A percentile compares a stretch with the other conserved stretches of the same genome.
phyloP scores from a whole-genome alignment of 2,329 filamentous ascomycete species.

The Fusarium sp. region DNA sequence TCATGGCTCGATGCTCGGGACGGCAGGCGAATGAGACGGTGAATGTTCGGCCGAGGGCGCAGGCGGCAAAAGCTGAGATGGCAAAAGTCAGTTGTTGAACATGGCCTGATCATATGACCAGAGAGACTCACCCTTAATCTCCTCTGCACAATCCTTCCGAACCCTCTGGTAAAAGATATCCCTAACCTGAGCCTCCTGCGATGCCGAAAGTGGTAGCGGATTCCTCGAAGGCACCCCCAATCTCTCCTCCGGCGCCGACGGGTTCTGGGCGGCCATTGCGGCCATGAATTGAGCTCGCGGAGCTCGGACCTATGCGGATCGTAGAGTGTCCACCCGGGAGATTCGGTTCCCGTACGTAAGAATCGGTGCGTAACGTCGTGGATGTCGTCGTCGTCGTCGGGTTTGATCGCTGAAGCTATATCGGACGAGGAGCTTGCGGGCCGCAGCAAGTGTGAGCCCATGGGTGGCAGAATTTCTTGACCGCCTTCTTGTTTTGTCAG shows the following conservation, averaged over 20 bases:
- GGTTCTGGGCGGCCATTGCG: conserved; percentile 50
- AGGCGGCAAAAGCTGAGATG: conserved; percentile 84
- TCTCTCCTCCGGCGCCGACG: conserved; percentile 51
- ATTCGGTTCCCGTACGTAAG: neutral
- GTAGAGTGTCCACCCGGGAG: neutral
- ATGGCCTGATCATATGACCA: conserved; percentile 10
- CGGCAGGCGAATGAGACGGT: conserved; percentile 90
- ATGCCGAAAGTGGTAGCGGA: conserved; percentile 84
- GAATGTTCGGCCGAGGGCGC: conserved; percentile 87
- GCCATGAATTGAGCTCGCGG: conserved; percentile 40
- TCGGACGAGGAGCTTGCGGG: conserved; percentile 43
- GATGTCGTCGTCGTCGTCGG: conserved; percentile 2
- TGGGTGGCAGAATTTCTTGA: conserved; percentile 34
- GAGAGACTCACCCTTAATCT: conserved; percentile 75
- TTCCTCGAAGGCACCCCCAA: conserved; percentile 73
- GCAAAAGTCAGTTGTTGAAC: neutral
- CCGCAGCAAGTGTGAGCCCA: conserved; percentile 41
- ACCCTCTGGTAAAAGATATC: conserved; percentile 86
- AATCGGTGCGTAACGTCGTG: neutral
- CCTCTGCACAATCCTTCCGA: conserved; percentile 77
- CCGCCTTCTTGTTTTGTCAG: conserved; percentile 31
- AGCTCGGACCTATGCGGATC: conserved; percentile 3
- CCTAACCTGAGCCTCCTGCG: conserved; percentile 84
- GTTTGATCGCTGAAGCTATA: conserved; percentile 19
- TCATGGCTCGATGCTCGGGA: conserved; percentile 85